These are phyloP conservation scores for Lichtheimia ramosa DNA, from an alignment of 371 early-diverging fungal genomes.

Conservation along the genomic window DNA sequence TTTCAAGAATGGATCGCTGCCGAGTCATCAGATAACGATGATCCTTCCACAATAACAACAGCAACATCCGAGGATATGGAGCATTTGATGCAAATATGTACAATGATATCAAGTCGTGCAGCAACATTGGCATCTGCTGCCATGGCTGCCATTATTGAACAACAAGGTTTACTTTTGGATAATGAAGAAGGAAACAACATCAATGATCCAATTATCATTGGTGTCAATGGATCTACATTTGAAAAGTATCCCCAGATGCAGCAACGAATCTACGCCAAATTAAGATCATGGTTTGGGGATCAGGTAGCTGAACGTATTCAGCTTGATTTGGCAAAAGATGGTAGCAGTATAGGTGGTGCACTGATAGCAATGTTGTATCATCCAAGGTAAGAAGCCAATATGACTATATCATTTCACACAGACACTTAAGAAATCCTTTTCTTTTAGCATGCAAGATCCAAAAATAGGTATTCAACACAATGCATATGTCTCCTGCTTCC, in stretches of 20 bases:
- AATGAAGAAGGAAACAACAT: not conserved
- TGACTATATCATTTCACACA: no score
- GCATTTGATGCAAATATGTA: slow-evolving; percentile 31
- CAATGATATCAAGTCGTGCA: slow-evolving; percentile 37
- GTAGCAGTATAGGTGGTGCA: slow-evolving; percentile 49
- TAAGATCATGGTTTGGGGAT: slow-evolving; percentile 41
- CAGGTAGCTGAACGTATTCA: slow-evolving; percentile 15
- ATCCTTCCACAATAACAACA: not conserved
- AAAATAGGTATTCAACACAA: no score
- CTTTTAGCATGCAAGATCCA: no score
- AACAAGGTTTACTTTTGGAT: slow-evolving; percentile 19
- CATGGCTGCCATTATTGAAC: slow-evolving; percentile 38
- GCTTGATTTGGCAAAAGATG: slow-evolving; percentile 43
- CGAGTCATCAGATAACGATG: not conserved
- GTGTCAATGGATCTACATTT: slow-evolving; percentile 46
- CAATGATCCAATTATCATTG: slow-evolving; percentile 34
- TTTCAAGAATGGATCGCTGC: no score
- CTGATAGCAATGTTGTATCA: slow-evolving; percentile 49
- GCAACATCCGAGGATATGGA: slow-evolving; percentile 23
- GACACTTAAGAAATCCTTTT: no score
- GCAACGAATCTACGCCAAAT: slow-evolving; percentile 24
- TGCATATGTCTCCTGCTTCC: no score
- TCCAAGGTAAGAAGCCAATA: not conserved
- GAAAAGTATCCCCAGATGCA: slow-evolving; percentile 45
- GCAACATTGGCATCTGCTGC: slow-evolving; percentile 43